phyloP scores from a whole-genome alignment of 805 yeast genomes.

The Maudiozyma serrabonitensis region DNA sequence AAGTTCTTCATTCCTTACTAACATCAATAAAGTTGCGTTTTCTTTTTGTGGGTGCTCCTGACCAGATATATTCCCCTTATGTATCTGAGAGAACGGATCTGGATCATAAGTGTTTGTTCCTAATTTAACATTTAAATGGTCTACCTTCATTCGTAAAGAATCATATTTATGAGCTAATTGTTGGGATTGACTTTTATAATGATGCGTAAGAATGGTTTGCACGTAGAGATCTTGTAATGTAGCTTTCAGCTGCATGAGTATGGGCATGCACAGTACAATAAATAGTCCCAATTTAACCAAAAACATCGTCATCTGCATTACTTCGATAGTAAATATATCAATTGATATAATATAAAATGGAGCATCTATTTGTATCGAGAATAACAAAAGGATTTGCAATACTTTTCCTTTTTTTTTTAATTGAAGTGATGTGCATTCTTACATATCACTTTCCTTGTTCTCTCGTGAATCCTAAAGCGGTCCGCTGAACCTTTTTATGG shows the following conservation, averaged over 20 bases:
- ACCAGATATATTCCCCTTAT: background rate
- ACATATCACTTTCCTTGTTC: too few species aligned
- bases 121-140: conserved; percentile 9
- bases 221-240: background rate
- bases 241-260: background rate
- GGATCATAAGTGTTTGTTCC: conserved; percentile 22
- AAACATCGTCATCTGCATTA: background rate
- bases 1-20: conserved; percentile 74
- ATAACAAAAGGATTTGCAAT: background rate
- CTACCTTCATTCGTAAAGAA: background rate
- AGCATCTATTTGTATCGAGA: background rate
- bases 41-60: conserved; percentile 6
- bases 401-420: background rate
- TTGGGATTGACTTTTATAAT: background rate
- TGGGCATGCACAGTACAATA: background rate
- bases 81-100: conserved; percentile 3
- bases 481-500: too few species aligned
- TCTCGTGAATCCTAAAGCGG: too few species aligned
- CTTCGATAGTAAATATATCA: background rate
- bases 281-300: background rate
- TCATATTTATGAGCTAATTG: conserved; percentile 1
- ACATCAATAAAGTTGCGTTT: conserved; percentile 83
- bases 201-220: background rate
- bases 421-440: too few species aligned
- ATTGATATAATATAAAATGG: background rate